A percentile compares a stretch with the other conserved stretches of the same genome.
Evolutionary conservation across 2,329 filamentous ascomycete species (phyloP).

Genomic region (Epichloe bromicola): DNA sequence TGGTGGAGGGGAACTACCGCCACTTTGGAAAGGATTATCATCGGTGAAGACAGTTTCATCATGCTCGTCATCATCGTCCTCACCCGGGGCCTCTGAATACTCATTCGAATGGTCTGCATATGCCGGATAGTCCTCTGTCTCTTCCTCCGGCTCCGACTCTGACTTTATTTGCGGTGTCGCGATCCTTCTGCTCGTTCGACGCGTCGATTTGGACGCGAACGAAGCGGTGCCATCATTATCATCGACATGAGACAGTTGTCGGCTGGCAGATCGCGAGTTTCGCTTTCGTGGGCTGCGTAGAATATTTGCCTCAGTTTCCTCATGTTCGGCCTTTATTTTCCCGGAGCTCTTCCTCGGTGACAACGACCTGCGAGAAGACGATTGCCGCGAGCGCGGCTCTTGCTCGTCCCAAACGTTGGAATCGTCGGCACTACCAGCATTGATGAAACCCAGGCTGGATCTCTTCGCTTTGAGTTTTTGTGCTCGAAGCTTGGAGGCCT

Average conservation of each 20-base stretch:
- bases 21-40: conserved; percentile 89
- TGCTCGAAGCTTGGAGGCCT: conserved; percentile 62
- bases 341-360: conserved; percentile 43
- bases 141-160: conserved; percentile 38
- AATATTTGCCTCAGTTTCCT: conserved; percentile 25
- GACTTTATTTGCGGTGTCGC: conserved; percentile 39
- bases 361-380: conserved; percentile 36
- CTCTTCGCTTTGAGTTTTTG: conserved; percentile 69
- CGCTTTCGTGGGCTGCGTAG: conserved; percentile 40
- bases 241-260: conserved; percentile 40
- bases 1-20: conserved; percentile 49
- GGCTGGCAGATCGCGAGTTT: conserved; percentile 39
- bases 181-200: conserved; percentile 36
- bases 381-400: conserved; percentile 36
- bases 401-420: conserved; percentile 50
- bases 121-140: conserved; percentile 9
- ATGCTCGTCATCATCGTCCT: conserved; percentile 19
- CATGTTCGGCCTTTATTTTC: conserved; percentile 39
- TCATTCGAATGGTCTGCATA: conserved; percentile 44
- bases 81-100: conserved; percentile 20
- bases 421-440: conserved; percentile 53
- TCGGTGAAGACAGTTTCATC: conserved; percentile 60
- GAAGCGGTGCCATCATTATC: conserved; percentile 28
- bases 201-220: conserved; percentile 26
- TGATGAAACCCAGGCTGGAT: conserved; percentile 72